Evolutionary conservation across 2,329 filamentous ascomycete species (phyloP).

Genomic region (Aspergillus quadricinctus): DNA sequence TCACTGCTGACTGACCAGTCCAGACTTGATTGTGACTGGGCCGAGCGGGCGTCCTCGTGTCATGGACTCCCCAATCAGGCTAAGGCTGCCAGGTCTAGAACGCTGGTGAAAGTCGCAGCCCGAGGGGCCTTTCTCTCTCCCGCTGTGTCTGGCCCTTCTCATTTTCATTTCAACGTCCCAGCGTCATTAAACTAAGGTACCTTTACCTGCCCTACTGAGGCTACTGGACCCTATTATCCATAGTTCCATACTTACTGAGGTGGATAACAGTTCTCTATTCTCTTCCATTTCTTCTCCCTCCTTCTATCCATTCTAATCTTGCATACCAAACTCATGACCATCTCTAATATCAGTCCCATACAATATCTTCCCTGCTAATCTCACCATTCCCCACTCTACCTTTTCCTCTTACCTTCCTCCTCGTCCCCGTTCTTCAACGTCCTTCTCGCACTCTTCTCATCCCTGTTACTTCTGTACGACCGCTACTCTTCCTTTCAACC

Average conservation of each 20-base stretch:
- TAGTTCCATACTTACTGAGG: not conserved
- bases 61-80: slow-evolving; percentile 20
- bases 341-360: slow-evolving; percentile 11
- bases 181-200: slow-evolving; percentile 14
- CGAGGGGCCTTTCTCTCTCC: slow-evolving; percentile 8
- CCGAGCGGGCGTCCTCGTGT: slow-evolving; percentile 16
- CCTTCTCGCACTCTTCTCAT: not conserved
- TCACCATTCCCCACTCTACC: slow-evolving; percentile 16
- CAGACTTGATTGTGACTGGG: not conserved
- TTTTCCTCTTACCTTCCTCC: not conserved
- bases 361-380: slow-evolving; percentile 9
- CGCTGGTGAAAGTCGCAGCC: slow-evolving; percentile 14
- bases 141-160: slow-evolving; percentile 9
- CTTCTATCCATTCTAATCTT: slow-evolving; percentile 17
- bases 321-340: slow-evolving; percentile 4
- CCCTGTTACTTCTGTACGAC: not conserved
- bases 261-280: not conserved
- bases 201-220: not conserved
- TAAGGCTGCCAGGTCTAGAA: slow-evolving; percentile 19
- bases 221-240: too few species aligned
- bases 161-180: slow-evolving; percentile 10
- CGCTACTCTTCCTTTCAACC: not conserved
- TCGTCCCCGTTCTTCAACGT: not conserved
- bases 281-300: slow-evolving; percentile 12
- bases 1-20: not conserved